Conservation (phyloP, 192 early-diverging fungal genomes). For the Spinellus fusiger region DNA sequence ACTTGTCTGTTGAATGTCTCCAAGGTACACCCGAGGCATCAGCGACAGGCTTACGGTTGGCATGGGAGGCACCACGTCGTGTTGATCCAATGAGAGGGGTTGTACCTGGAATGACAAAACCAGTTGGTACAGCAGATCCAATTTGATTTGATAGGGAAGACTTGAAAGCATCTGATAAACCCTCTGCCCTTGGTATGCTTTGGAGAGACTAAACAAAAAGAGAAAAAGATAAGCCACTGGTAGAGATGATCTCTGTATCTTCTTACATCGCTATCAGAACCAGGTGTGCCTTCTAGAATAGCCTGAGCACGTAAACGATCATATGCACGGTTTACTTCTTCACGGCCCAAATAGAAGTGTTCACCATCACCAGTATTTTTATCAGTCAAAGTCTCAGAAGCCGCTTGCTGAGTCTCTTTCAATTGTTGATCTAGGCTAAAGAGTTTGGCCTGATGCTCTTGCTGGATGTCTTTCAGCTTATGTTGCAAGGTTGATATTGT, state of each 20-base stretch:
- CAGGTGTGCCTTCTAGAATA: slow-evolving; percentile 26
- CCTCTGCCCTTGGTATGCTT: slow-evolving; percentile 23
- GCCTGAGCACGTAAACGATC: slow-evolving; percentile 31
- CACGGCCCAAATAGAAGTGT: slow-evolving; percentile 18
- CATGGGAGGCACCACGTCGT: slow-evolving; percentile 1
- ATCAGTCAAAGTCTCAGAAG: slow-evolving; percentile 47
- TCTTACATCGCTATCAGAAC: background rate
- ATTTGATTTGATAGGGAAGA: slow-evolving; percentile 13
- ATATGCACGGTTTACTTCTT: slow-evolving; percentile 28
- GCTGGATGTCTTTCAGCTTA: slow-evolving; percentile 60
- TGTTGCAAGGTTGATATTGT: slow-evolving; percentile 69
- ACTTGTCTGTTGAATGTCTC: background rate
- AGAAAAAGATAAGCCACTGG: background rate
- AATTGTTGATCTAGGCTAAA: slow-evolving; percentile 64
- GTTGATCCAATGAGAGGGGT: slow-evolving; percentile 28
- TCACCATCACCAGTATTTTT: background rate
- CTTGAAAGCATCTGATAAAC: slow-evolving; percentile 27
- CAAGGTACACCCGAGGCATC: background rate
- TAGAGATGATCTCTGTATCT: background rate
- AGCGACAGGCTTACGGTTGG: background rate
- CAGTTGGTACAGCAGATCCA: slow-evolving; percentile 16
- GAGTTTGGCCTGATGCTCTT: slow-evolving; percentile 63
- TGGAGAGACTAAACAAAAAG: background rate
- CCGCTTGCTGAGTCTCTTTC: slow-evolving; percentile 53
- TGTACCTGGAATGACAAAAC: slow-evolving; percentile 28